A percentile compares a stretch with the other conserved stretches of the same genome.
Evolutionary conservation across 352 stramenopile genomes (phyloP).

Genomic region (Blastocystis sp.): DNA sequence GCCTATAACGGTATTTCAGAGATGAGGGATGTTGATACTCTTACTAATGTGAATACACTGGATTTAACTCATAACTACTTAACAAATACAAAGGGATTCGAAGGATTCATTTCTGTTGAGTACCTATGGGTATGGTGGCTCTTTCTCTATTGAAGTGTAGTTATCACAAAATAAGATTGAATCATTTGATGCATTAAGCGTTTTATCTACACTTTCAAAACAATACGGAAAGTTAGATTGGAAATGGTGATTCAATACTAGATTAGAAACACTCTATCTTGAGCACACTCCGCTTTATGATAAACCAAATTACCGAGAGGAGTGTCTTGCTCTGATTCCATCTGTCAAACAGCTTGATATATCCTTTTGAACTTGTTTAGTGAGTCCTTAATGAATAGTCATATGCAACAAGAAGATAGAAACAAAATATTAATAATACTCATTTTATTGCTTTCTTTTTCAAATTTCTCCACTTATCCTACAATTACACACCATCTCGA

Average conservation of each 20-base stretch:
- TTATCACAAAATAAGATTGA: slow-evolving; percentile 45
- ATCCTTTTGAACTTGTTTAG: background rate
- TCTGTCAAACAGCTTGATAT: slow-evolving; percentile 64
- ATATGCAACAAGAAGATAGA: background rate
- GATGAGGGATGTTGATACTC: background rate
- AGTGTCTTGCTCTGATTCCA: slow-evolving; percentile 17
- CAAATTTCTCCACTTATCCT: slow-evolving; percentile 47
- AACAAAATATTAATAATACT: background rate
- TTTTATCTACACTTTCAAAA: background rate
- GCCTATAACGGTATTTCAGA: slow-evolving; percentile 58
- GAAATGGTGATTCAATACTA: background rate
- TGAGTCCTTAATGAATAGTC: background rate
- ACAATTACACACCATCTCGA: background rate
- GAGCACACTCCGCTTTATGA: slow-evolving; percentile 55
- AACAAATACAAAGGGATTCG: background rate
- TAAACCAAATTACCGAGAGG: background rate
- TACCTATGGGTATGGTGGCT: slow-evolving; percentile 19
- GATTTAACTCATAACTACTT: slow-evolving; percentile 58
- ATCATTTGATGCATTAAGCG: background rate
- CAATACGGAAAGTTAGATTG: background rate
- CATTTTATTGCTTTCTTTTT: background rate
- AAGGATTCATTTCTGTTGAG: slow-evolving; percentile 33
- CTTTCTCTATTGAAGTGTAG: background rate
- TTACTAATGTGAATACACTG: slow-evolving; percentile 44
- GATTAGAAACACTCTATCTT: slow-evolving; percentile 47